phyloP scores from a whole-genome alignment of 306 rosid genomes.

The Bauhinia variegata region DNA sequence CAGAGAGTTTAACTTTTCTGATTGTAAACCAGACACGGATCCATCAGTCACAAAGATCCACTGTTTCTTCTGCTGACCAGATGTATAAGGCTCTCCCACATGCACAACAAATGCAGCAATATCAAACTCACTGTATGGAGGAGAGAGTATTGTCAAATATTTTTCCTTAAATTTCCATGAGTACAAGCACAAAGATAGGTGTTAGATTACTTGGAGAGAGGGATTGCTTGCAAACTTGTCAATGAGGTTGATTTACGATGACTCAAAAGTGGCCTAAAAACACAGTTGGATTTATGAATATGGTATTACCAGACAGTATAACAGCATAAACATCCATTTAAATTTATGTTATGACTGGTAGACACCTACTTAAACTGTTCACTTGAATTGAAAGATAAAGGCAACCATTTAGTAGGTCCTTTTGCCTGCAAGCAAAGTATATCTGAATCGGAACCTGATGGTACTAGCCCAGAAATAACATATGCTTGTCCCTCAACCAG shows the following conservation, averaged over 20 bases:
- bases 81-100: constrained; percentile 66
- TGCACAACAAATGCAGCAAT: constrained; percentile 72
- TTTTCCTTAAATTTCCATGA: constrained; percentile 5
- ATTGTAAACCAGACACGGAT: constrained; percentile 52
- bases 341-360: background rate
- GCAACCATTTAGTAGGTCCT: constrained; percentile 81
- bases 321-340: background rate
- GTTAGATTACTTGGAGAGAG: constrained; percentile 65
- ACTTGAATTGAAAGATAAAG: constrained; percentile 54
- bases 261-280: constrained; percentile 65
- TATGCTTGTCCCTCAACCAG: constrained; percentile 89
- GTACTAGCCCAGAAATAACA: constrained; percentile 65
- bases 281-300: constrained; percentile 31
- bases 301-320: constrained; percentile 12
- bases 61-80: constrained; percentile 69
- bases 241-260: constrained; percentile 55
- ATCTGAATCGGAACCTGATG: constrained; percentile 58
- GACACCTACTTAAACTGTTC: constrained; percentile 61
- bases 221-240: constrained; percentile 68
- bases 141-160: constrained; percentile 28
- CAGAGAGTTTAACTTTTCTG: constrained; percentile 53
- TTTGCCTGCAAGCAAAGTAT: constrained; percentile 66
- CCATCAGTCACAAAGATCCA: constrained; percentile 90
- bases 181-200: constrained; percentile 13
- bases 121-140: constrained; percentile 72